These are phyloP conservation scores for Xylaria telfairii DNA, from an alignment of 495 filamentous ascomycete genomes.

Conservation along the genomic window DNA sequence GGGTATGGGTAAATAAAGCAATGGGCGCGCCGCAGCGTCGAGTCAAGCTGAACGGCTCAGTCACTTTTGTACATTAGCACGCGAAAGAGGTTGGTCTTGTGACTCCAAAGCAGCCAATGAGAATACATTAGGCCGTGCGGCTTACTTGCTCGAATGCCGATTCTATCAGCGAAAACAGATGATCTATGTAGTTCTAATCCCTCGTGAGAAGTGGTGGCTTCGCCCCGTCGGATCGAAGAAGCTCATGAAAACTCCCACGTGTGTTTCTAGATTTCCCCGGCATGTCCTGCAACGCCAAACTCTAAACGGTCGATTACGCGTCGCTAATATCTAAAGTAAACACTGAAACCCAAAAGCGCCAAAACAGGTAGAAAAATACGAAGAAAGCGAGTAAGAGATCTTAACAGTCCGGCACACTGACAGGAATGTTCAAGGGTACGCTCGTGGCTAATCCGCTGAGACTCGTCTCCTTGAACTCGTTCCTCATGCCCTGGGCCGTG, in stretches of 20 bases:
- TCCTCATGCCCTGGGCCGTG: conserved; percentile 44
- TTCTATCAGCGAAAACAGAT: not conserved
- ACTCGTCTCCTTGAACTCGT: conserved; percentile 48
- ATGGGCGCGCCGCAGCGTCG: too few relatives aligned
- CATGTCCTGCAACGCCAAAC: conserved; percentile 15
- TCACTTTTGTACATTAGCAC: not conserved
- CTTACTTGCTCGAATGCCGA: not conserved
- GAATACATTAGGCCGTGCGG: not conserved
- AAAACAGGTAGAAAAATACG: not conserved
- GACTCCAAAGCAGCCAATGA: not conserved
- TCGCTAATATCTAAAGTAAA: not conserved
- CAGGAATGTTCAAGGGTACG: conserved; percentile 43
- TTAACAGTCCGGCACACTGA: conserved; percentile 45
- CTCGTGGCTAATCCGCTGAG: conserved; percentile 44
- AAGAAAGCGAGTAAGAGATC: not conserved
- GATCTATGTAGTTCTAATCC: not conserved
- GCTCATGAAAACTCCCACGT: not conserved
- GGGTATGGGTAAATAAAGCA: not conserved
- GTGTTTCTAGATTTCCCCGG: not conserved
- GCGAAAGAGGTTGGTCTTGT: not conserved
- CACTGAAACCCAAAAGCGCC: not conserved
- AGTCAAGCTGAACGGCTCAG: not conserved
- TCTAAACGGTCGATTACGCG: not conserved
- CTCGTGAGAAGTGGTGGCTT: not conserved
- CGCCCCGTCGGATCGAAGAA: not conserved